These are phyloP conservation scores for Margaritispora aquatica DNA, from an alignment of 495 filamentous ascomycete genomes.

Conservation along the genomic window DNA sequence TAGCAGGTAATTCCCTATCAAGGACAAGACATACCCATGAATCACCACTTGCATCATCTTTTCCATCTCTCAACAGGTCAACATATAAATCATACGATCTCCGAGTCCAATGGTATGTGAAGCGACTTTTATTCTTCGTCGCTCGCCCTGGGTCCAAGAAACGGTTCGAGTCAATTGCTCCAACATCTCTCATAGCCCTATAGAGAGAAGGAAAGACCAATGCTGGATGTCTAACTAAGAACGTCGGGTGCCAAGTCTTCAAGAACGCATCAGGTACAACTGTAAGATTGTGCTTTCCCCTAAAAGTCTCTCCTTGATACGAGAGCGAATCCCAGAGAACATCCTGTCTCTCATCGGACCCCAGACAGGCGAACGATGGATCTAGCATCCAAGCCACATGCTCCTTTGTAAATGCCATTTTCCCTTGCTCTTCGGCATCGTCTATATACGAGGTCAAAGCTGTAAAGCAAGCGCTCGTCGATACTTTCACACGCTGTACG, in stretches of 20 bases:
- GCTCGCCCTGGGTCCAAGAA: neutral
- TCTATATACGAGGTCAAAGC: conserved; percentile 25
- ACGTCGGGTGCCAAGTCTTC: conserved; percentile 28
- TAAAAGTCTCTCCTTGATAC: conserved; percentile 21
- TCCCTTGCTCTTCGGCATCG: conserved; percentile 22
- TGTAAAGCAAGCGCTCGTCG: conserved; percentile 15
- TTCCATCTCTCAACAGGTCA: neutral
- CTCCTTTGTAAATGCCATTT: conserved; percentile 36
- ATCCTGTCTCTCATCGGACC: conserved; percentile 3
- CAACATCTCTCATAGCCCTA: conserved; percentile 21
- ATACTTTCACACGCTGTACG: neutral
- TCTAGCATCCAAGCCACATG: conserved; percentile 27
- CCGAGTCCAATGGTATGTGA: neutral
- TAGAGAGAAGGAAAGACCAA: conserved; percentile 33
- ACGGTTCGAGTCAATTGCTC: neutral
- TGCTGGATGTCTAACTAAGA: conserved; percentile 39
- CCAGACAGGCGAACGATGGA: conserved; percentile 9
- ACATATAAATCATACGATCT: neutral
- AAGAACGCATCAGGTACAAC: conserved; percentile 35
- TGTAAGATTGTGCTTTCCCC: conserved; percentile 26
- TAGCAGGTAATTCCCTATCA: neutral
- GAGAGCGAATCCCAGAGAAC: neutral
- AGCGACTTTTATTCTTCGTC: neutral
- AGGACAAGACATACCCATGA: neutral
- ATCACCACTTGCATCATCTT: neutral